Base-by-base conservation (phyloP, 108 stramenopile genomes). In the Nitzschia inconspicua region DNA sequence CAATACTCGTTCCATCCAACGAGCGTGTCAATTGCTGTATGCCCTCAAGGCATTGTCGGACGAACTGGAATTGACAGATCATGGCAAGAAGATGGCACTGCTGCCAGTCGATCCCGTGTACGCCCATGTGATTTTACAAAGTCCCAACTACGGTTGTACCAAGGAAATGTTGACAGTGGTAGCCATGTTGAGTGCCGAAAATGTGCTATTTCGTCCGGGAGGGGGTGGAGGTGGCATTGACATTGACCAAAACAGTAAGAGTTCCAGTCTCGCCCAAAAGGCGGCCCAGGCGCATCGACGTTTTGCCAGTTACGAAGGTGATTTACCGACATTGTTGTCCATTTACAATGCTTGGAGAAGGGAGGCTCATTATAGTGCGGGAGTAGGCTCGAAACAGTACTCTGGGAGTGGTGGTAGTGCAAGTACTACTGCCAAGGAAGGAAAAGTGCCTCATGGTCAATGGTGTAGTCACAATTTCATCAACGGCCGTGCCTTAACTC, bases 181-280 rank as follows among this genome's bases (percentile, higher is more conserved):
- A 25, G 77, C 96, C 27, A 97, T 98, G 95, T 55, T 97, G 32
- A 90, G 89, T 55, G 94, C 95, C 29, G 96, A 97, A 58, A 94
- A 95, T 68, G 66, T 98, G 11, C 94, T 97, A 55, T 96, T 85
- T 66, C 90, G 95, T 20, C 98, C 96, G 47, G 83, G 90, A 69
- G 84, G 93, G 49, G 60, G 86, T 24, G 51, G 85, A 60, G 65
- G 68, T 77, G n/a, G 7, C 7, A n/a, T 13, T 19, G 20, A 64
- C 63, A 84, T 80, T 46, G 86, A 86, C 3, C 49, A 57, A 4
- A 26, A 28, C 23, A 50, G 19, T 42, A 22, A 75, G 51, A 74
- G 75, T 24, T 88, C 80, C 48, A 81, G 83, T 43, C 67, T 93
- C 44, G 63, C 69, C 36, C 63, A 63, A 34, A 83, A 79, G 60